phyloP scores from a whole-genome alignment of 83 land plant genomes.

The Thuja plicata region DNA sequence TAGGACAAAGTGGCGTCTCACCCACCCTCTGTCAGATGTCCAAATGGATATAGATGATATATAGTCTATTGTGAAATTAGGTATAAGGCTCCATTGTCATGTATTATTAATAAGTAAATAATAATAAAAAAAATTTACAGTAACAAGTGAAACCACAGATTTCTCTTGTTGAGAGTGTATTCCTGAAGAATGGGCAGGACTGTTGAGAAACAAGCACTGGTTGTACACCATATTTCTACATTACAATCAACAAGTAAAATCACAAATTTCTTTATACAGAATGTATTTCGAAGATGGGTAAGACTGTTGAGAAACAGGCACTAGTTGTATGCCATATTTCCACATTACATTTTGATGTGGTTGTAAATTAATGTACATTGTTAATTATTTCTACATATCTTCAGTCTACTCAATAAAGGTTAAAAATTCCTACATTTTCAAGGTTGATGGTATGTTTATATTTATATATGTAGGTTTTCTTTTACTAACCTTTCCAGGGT shows the following conservation, averaged over 20 bases:
- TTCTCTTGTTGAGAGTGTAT: background rate
- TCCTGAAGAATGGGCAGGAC: background rate
- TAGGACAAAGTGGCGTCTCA: constrained; percentile 38
- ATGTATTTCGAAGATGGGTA: background rate
- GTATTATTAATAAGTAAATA: background rate
- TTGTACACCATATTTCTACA: no score
- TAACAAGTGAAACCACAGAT: no score
- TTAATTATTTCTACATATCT: no score
- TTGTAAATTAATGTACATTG: constrained; percentile 2
- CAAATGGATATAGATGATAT: constrained; percentile 2
- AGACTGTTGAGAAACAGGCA: background rate
- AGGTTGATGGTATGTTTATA: background rate
- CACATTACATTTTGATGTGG: background rate
- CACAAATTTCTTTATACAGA: no score
- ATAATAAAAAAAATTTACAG: no score
- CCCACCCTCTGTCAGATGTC: constrained; percentile 38
- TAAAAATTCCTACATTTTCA: background rate
- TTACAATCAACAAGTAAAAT: no score
- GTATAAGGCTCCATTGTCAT: background rate
- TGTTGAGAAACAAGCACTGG: background rate
- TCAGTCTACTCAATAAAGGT: background rate
- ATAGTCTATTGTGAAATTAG: background rate
- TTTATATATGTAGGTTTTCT: background rate
- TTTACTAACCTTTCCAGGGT: background rate
- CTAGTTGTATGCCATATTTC: background rate